Conservation (phyloP, 1,139 yeast species). For the Kodamaea fungicola region DNA sequence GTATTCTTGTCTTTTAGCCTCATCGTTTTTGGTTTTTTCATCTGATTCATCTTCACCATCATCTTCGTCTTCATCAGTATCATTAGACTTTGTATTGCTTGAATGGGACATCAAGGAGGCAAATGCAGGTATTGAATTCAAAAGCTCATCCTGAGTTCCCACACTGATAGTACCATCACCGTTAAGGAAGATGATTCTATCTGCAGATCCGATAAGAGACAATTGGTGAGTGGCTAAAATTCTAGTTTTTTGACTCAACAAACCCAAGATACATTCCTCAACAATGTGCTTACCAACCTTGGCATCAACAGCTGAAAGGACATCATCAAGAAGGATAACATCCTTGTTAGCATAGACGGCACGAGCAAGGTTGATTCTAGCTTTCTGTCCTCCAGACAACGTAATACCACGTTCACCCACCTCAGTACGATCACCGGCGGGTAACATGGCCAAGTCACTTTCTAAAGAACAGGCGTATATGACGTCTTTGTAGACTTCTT, state of each 20-base stretch:
- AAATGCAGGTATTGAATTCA: constrained; percentile 13
- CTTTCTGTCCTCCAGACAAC: constrained; percentile 19
- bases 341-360: constrained; percentile 15
- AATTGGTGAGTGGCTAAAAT: constrained; percentile 19
- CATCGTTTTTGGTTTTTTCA: too few relatives aligned
- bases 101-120: constrained; percentile 14
- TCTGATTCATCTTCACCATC: constrained; percentile 14
- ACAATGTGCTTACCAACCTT: constrained; percentile 18
- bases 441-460: constrained; percentile 24
- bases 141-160: constrained; percentile 12
- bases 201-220: constrained; percentile 15
- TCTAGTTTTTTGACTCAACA: constrained; percentile 14
- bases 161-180: constrained; percentile 15
- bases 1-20: constrained; percentile 4
- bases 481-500: constrained; percentile 49
- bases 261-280: constrained; percentile 12
- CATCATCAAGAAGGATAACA: constrained; percentile 16
- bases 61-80: too few relatives aligned
- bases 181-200: constrained; percentile 15
- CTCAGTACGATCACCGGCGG: constrained; percentile 17
- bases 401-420: constrained; percentile 20
- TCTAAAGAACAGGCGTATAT: constrained; percentile 61
- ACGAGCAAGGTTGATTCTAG: constrained; percentile 18
- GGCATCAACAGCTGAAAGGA: constrained; percentile 17
- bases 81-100: neutral